These are phyloP conservation scores for Chenopodium berlandieri DNA, from an alignment of 148 eudicot genomes.

Conservation along the genomic window DNA sequence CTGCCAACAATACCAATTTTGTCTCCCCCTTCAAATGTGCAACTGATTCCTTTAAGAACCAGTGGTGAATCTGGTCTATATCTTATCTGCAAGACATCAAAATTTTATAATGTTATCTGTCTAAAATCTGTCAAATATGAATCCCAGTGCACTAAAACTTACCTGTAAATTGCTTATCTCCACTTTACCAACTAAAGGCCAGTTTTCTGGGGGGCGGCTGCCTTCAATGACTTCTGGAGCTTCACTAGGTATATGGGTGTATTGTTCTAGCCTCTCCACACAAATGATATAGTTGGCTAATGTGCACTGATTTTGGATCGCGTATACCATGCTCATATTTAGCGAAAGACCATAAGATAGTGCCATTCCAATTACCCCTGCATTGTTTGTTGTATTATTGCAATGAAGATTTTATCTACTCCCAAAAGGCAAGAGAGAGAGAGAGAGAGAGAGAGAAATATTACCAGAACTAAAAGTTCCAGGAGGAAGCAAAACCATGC, in stretches of 20 bases:
- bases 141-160: background rate
- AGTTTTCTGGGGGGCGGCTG: conserved; percentile 60
- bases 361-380: conserved; percentile 96
- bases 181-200: conserved; percentile 81
- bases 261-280: conserved; percentile 87
- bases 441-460: background rate
- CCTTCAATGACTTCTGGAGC: conserved; percentile 75
- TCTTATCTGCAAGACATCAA: conserved; percentile 50
- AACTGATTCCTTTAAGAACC: conserved; percentile 72
- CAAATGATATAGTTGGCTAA: conserved; percentile 79
- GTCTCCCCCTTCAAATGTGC: conserved; percentile 84
- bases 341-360: conserved; percentile 87
- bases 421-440: background rate
- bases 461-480: conserved; percentile 89
- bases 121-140: background rate
- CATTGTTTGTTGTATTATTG: conserved; percentile 11
- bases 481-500: conserved; percentile 94
- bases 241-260: conserved; percentile 85
- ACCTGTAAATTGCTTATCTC: conserved; percentile 80
- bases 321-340: conserved; percentile 60
- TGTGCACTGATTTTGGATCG: conserved; percentile 79
- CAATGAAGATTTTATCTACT: background rate
- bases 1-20: conserved; percentile 88
- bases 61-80: conserved; percentile 74
- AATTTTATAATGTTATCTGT: background rate